Conservation (phyloP, 2,329 filamentous ascomycete genomes). For the Cladosporium sp. region DNA sequence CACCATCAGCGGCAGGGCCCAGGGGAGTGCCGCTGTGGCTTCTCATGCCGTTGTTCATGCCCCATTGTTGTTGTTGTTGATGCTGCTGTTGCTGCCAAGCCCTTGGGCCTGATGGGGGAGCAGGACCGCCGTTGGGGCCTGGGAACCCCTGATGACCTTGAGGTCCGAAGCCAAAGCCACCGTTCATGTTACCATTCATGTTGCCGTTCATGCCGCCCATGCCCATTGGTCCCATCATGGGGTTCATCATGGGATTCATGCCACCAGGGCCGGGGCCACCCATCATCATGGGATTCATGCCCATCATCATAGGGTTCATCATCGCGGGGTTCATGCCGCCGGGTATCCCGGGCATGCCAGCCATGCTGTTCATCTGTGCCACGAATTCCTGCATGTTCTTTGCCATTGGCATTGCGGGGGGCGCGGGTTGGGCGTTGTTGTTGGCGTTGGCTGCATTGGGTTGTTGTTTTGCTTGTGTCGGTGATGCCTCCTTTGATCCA, state of each 20-base stretch:
- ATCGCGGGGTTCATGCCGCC: slow-evolving; percentile 22
- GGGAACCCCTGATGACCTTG: slow-evolving; percentile 5
- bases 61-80: slow-evolving; percentile 13
- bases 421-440: slow-evolving; percentile 30
- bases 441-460: slow-evolving; percentile 51
- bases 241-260: slow-evolving; percentile 32
- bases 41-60: slow-evolving; percentile 16
- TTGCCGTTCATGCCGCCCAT: slow-evolving; percentile 18
- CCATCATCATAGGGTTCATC: slow-evolving; percentile 39
- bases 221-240: slow-evolving; percentile 31
- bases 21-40: slow-evolving; percentile 1
- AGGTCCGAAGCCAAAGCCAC: slow-evolving; percentile 12
- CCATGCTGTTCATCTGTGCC: slow-evolving; percentile 42
- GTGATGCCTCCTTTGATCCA: slow-evolving; percentile 18
- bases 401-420: slow-evolving; percentile 14
- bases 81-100: slow-evolving; percentile 13
- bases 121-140: slow-evolving; percentile 2
- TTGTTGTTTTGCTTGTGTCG: slow-evolving; percentile 33
- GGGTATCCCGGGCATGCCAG: slow-evolving; percentile 29
- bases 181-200: slow-evolving; percentile 19
- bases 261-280: slow-evolving; percentile 24
- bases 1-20: slow-evolving; percentile 55
- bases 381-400: slow-evolving; percentile 38
- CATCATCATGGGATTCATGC: slow-evolving; percentile 32
- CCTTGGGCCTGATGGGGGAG: slow-evolving; percentile 9